Evolutionary conservation across 768 basidiomycete genomes (phyloP).

Genomic region (Tricholoma hemisulphureum): DNA sequence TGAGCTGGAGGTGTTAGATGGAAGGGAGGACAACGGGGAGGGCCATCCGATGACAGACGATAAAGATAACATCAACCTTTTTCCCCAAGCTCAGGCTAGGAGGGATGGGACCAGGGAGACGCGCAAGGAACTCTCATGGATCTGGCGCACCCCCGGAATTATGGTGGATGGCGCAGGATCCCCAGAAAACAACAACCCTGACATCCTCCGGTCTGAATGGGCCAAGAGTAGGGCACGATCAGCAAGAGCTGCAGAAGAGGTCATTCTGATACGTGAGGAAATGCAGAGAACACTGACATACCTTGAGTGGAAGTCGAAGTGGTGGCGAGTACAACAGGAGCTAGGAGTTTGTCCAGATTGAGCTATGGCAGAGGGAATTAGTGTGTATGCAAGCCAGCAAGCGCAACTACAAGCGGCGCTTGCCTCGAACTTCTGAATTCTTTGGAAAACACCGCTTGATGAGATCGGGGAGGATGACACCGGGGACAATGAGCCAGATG

Average conservation of each 20-base stretch:
- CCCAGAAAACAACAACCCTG: not conserved
- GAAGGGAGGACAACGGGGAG: not conserved
- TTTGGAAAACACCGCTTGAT: too few relatives aligned
- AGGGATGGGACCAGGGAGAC: slow-evolving; percentile 6
- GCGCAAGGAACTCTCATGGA: not conserved
- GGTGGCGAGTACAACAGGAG: slow-evolving; percentile 7
- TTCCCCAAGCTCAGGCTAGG: not conserved
- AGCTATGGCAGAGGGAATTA: too few relatives aligned
- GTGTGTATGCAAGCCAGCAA: too few relatives aligned
- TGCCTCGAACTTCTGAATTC: too few relatives aligned
- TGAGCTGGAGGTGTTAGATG: not conserved
- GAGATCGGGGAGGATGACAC: too few relatives aligned
- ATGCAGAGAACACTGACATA: slow-evolving; percentile 16
- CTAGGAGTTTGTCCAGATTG: too few relatives aligned
- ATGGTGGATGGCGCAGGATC: not conserved
- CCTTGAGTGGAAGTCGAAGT: slow-evolving; percentile 16
- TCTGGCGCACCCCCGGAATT: not conserved
- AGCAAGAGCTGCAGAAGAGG: slow-evolving; percentile 22
- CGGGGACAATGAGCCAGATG: not conserved
- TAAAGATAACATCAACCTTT: not conserved
- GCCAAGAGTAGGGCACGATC: slow-evolving; percentile 20
- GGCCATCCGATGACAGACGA: not conserved
- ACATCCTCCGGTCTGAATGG: slow-evolving; percentile 24
- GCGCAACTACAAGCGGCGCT: too few relatives aligned
- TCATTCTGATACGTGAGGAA: slow-evolving; percentile 23